Percentiles rank a stretch among this genome's conserved stretches.
These are phyloP conservation scores for Aegilops sharonensis DNA, from an alignment of 176 grass and related monocot species.

Conservation along the genomic window DNA sequence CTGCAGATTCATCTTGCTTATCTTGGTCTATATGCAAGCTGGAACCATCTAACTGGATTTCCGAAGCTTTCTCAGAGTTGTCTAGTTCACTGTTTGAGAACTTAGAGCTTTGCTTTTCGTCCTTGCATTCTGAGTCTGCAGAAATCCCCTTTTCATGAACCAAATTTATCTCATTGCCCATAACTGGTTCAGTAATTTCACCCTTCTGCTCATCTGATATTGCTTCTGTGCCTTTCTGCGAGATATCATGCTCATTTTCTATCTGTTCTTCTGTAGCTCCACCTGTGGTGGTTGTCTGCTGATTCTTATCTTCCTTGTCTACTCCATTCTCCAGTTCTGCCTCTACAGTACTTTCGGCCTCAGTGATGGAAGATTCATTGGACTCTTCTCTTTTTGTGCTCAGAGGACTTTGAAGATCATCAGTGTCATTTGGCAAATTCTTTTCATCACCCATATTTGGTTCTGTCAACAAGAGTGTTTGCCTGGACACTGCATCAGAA, in stretches of 20 bases:
- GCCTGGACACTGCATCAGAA: slow-evolving; percentile 14
- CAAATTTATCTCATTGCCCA: slow-evolving; percentile 22
- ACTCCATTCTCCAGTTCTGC: slow-evolving; percentile 30
- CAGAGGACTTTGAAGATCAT: slow-evolving; percentile 4
- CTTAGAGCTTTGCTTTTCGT: slow-evolving; percentile 22
- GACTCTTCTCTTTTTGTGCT: slow-evolving; percentile 27
- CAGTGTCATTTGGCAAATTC: slow-evolving; percentile 1
- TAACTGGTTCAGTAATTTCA: slow-evolving; percentile 39
- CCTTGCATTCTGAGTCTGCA: slow-evolving; percentile 8
- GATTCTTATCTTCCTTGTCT: slow-evolving; percentile 32
- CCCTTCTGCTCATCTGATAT: slow-evolving; percentile 8
- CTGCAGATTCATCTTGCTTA: slow-evolving; percentile 29
- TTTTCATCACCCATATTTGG: slow-evolving; percentile 7
- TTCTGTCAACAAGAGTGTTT: slow-evolving; percentile 24
- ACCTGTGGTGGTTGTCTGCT: background rate
- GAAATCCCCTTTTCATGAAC: slow-evolving; percentile 31
- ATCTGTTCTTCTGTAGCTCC: slow-evolving; percentile 1
- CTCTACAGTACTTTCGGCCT: slow-evolving; percentile 13
- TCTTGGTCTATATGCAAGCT: slow-evolving; percentile 30
- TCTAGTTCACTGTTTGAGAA: slow-evolving; percentile 1
- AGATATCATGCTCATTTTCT: slow-evolving; percentile 26
- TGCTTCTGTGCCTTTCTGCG: slow-evolving; percentile 29
- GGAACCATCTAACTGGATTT: slow-evolving; percentile 20
- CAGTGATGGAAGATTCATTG: slow-evolving; percentile 33
- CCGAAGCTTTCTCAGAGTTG: slow-evolving; percentile 15